These are phyloP conservation scores for Syncephalastrum monosporum DNA, from an alignment of 371 early-diverging fungal genomes.

Conservation along the genomic window DNA sequence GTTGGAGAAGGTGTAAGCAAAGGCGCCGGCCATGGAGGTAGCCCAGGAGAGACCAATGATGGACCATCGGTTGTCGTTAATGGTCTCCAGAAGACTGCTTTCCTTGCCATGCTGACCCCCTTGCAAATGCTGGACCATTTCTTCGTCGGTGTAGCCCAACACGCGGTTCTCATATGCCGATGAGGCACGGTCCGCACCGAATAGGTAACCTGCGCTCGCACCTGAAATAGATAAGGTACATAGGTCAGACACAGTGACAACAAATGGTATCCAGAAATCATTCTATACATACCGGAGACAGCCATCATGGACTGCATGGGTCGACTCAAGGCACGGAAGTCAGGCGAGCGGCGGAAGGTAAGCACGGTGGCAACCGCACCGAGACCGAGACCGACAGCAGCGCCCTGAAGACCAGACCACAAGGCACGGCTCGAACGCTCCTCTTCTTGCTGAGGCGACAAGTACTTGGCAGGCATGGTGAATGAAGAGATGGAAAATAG, in stretches of 20 bases:
- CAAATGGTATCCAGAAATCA: background rate
- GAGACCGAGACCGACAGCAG: constrained; percentile 43
- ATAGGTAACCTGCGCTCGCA: constrained; percentile 45
- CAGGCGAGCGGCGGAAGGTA: constrained; percentile 34
- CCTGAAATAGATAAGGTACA: constrained; percentile 19
- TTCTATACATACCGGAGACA: constrained; percentile 30
- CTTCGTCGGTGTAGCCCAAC: constrained; percentile 47
- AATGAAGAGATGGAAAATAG: background rate
- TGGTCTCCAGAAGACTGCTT: constrained; percentile 22
- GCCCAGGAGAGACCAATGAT: constrained; percentile 71
- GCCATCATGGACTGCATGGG: constrained; percentile 42
- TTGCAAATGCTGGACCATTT: constrained; percentile 23
- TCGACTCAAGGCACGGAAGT: constrained; percentile 38
- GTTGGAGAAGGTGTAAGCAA: constrained; percentile 65
- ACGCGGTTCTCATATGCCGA: constrained; percentile 35
- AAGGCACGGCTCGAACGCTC: constrained; percentile 21
- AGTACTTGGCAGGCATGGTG: constrained; percentile 7
- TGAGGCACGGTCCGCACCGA: constrained; percentile 42
- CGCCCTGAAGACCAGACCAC: constrained; percentile 40
- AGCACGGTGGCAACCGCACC: constrained; percentile 39
- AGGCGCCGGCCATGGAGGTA: constrained; percentile 64
- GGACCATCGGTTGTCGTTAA: constrained; percentile 53
- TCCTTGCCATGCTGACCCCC: constrained; percentile 8
- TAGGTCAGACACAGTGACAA: background rate
- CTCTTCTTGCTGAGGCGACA: constrained; percentile 31